These are phyloP conservation scores for Backusella luteola DNA, from an alignment of 192 early-diverging fungal genomes.

Conservation along the genomic window DNA sequence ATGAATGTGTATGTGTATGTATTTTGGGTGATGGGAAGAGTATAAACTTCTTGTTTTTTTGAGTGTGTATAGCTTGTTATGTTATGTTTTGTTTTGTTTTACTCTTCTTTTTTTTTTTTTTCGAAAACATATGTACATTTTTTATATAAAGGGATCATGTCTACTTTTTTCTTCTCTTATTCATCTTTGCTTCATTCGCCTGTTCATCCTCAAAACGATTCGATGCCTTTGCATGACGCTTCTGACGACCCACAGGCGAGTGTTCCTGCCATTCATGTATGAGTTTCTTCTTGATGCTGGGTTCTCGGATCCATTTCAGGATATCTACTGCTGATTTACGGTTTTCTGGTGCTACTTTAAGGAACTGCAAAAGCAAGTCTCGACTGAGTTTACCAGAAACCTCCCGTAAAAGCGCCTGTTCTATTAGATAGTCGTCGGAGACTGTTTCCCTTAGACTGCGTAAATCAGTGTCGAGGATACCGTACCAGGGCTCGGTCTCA, in stretches of 20 bases:
- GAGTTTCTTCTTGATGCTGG: slow-evolving; percentile 34
- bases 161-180: slow-evolving; percentile 3
- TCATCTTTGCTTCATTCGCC: background rate
- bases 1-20: background rate
- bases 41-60: too few species aligned
- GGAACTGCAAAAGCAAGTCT: slow-evolving; percentile 40
- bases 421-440: slow-evolving; percentile 41
- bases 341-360: slow-evolving; percentile 41
- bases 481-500: slow-evolving; percentile 58
- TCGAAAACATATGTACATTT: background rate
- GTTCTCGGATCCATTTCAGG: slow-evolving; percentile 41
- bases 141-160: background rate
- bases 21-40: background rate
- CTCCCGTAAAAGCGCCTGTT: slow-evolving; percentile 40
- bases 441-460: slow-evolving; percentile 50
- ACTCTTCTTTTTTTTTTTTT: background rate
- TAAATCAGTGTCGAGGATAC: slow-evolving; percentile 57
- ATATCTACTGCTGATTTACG: slow-evolving; percentile 40
- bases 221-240: slow-evolving; percentile 19
- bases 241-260: slow-evolving; percentile 23
- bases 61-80: too few species aligned
- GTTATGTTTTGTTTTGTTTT: too few species aligned
- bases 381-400: slow-evolving; percentile 38
- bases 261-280: slow-evolving; percentile 46
- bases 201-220: slow-evolving; percentile 22